Conservation (phyloP, 2,329 filamentous ascomycete genomes). For the Pseudonectria buxi region DNA sequence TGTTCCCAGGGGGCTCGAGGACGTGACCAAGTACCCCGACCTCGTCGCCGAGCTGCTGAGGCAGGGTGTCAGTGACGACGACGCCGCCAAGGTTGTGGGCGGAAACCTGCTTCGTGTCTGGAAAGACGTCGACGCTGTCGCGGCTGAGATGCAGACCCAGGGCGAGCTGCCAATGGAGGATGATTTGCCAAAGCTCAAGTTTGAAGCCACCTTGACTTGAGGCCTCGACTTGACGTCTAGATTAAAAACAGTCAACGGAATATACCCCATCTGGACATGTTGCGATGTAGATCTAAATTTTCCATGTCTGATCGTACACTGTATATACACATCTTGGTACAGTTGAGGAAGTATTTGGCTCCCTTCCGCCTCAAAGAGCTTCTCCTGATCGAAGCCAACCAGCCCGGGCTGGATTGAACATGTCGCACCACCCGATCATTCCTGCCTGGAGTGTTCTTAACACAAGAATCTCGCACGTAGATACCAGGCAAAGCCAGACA, state of each 20-base stretch:
- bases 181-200: constrained; percentile 24
- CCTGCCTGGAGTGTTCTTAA: neutral
- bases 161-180: constrained; percentile 51
- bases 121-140: constrained; percentile 69
- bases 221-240: too few relatives aligned
- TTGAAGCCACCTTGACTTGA: constrained; percentile 5
- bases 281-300: constrained; percentile 9
- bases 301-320: constrained; percentile 19
- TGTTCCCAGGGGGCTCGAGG: constrained; percentile 69
- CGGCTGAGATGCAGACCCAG: constrained; percentile 54
- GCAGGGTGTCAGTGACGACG: constrained; percentile 65
- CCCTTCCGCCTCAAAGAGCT: constrained; percentile 4
- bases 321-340: constrained; percentile 27
- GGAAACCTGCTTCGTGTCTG: constrained; percentile 80
- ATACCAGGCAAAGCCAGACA: neutral
- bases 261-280: constrained; percentile 3
- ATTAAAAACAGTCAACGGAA: too few relatives aligned
- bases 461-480: too few relatives aligned
- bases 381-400: constrained; percentile 2
- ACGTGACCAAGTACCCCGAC: constrained; percentile 76
- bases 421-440: neutral
- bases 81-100: constrained; percentile 70
- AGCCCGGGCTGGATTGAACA: neutral
- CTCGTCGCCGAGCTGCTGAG: constrained; percentile 68
- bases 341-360: constrained; percentile 11